Percentiles rank a stretch among this genome's conserved stretches.
These are phyloP conservation scores for Yarrowia deformans DNA, from an alignment of 805 yeast species.

Conservation along the genomic window DNA sequence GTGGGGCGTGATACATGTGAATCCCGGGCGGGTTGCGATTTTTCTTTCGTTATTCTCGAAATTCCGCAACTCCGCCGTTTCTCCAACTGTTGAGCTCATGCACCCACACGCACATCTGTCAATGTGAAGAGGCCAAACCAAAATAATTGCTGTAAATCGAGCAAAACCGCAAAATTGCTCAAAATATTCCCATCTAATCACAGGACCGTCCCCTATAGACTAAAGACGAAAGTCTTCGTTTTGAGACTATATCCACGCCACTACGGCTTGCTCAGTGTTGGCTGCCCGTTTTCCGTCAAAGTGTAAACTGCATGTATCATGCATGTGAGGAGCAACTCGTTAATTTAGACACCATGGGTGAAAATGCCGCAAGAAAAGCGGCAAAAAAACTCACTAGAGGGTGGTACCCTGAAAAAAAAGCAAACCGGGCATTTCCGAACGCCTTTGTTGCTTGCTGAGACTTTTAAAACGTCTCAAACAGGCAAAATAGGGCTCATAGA, in stretches of 20 bases:
- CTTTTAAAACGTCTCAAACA: neutral
- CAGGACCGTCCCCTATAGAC: too few species aligned
- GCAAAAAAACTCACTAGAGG: neutral
- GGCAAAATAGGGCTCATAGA: too few species aligned
- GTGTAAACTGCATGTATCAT: neutral
- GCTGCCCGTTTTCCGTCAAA: constrained; percentile 8
- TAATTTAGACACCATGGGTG: neutral
- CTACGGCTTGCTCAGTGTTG: too few species aligned
- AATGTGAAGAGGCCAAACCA: too few species aligned
- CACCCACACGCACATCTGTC: neutral
- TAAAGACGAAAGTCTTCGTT: too few species aligned
- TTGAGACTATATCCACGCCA: too few species aligned
- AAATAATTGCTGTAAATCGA: too few species aligned
- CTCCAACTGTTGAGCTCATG: constrained; percentile 17
- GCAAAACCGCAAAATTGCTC: too few species aligned
- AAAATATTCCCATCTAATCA: too few species aligned
- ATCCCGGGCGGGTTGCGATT: neutral
- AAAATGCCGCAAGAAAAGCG: constrained; percentile 32
- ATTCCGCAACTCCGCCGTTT: neutral
- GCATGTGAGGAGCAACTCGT: constrained; percentile 28
- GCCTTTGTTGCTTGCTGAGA: neutral
- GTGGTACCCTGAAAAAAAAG: neutral
- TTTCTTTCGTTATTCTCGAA: neutral
- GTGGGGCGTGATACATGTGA: constrained; percentile 17
- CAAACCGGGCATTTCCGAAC: neutral